Evolutionary conservation across 2,329 filamentous ascomycete species (phyloP), one percentile per base, ranked within the genome.

Genomic region (Penicillium sp.): DNA sequence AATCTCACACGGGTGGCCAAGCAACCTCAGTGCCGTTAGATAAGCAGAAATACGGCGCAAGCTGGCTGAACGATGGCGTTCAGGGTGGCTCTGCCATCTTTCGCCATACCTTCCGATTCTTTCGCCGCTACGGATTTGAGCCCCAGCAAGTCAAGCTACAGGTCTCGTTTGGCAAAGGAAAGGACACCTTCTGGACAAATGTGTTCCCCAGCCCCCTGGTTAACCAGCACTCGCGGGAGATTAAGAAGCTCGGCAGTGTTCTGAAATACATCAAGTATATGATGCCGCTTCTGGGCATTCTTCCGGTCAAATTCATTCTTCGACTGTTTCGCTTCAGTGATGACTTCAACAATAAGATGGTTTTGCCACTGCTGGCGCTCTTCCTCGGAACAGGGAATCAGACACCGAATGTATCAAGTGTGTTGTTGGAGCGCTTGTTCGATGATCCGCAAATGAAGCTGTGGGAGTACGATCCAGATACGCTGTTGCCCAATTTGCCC

Each of bases 381-480:
- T 91, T 92, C 69, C 78, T 92, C 0, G 89, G 89, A 0, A 91
- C 89, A 0, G 88, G 89, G 1, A 92, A 92, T 64, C 87, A 90
- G 66, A 89, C 89, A 0, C 85, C 88, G 0, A 86, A 90, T 62
- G 88, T 92, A 0, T 86, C 89, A 0, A 84, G 83, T 43, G 87
- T 88, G 24, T 86, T 92, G 36, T 78, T 92, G 4, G 84, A 87
- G 68, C 75, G 84, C 4, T 72, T 88, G 0, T 87, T 85, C 52
- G 77, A 85, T 58, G 82, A 85, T 56, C 83, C 83, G 0, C 84
- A 83, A 55, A 84, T 85, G 79, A 82, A 82, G 60, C 76, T 87
- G 9, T 87, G 84, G 84, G 76, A 84, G 31, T 87, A 85, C 62
- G 83, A 86, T 52, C 67, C 78, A 0, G 78, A 83, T 47, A 84